Base-by-base conservation (phyloP, 345 rosid genomes). In the Salix exigua region DNA sequence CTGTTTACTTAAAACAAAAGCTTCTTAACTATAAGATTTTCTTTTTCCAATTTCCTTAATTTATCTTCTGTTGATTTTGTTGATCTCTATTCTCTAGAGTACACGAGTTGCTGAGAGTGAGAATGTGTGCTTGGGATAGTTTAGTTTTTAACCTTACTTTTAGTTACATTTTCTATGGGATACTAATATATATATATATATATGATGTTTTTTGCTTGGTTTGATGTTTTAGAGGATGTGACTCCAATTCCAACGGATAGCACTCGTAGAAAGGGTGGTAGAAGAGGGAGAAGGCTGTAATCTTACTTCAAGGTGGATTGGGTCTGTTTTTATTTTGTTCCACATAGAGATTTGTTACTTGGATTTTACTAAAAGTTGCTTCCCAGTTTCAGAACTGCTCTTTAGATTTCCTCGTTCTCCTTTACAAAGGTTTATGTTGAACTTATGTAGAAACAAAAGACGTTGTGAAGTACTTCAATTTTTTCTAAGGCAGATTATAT, bases 181-280 rank as follows among this genome's bases (percentile, higher is more conserved):
- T 71, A 5, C n/a, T 4, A 31, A 42, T 33, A 33, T 33, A 33
- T 4, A 30, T 30, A 40, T 33, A 33, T 33, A 33, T 33, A 4
- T 33, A 33, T 33, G 33, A 33, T 33, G 37, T 4, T 5, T 33
- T 23, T 77, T 18, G 2, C 17, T 63, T 78, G 50, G 13, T 61
- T 35, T n/a, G 26, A 21, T 70, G 62, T 75, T 75, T 1, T 77
- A 76, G 83, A 70, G 76, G 84, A 82, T 31, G 84, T 81, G 48
- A 81, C 84, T 21, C 84, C 84, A n/a, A 81, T 81, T 38, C 84
- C 84, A 67, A 77, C 80, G 0, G 84, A 81, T 70, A 77, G 81
- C 75, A 81, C 84, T 7, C 84, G 81, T 28, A 77, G 84, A 77
- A 81, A 81, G 84, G 81, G 84, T 70, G 84, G 84, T 40, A 77